Conservation (phyloP, 495 filamentous ascomycete genomes). For the Lichenothelia convexa region DNA sequence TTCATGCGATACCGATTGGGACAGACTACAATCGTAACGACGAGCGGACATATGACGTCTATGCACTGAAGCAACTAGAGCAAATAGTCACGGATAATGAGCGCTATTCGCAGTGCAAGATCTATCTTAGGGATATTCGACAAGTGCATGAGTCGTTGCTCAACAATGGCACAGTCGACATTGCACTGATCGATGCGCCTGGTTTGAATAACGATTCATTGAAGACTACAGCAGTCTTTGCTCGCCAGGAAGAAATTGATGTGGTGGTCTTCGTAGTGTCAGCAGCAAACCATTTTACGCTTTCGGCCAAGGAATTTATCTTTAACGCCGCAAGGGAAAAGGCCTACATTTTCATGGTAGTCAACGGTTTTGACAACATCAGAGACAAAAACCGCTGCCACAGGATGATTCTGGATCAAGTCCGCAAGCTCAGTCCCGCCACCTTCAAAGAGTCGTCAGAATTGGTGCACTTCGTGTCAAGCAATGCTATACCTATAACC, state of each 20-base stretch:
- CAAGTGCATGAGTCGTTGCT: slow-evolving; percentile 83
- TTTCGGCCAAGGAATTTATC: slow-evolving; percentile 92
- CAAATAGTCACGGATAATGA: slow-evolving; percentile 76
- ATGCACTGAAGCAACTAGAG: slow-evolving; percentile 55
- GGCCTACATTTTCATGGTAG: slow-evolving; percentile 97
- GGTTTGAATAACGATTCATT: slow-evolving; percentile 89
- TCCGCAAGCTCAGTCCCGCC: slow-evolving; percentile 62
- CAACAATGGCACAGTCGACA: slow-evolving; percentile 95
- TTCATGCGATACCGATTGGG: slow-evolving; percentile 68
- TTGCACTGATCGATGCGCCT: slow-evolving; percentile 90
- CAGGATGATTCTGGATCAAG: slow-evolving; percentile 81
- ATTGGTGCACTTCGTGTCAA: slow-evolving; percentile 93
- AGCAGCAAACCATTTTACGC: slow-evolving; percentile 91
- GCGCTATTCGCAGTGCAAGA: slow-evolving; percentile 83
- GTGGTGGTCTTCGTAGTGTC: slow-evolving; percentile 97
- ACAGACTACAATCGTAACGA: slow-evolving; percentile 69
- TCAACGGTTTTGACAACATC: slow-evolving; percentile 93
- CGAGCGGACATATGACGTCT: slow-evolving; percentile 85
- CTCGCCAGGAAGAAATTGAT: slow-evolving; percentile 93
- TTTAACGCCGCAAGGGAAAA: slow-evolving; percentile 90
- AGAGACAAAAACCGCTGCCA: slow-evolving; percentile 72
- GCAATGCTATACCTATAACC: slow-evolving; percentile 69
- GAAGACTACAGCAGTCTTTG: slow-evolving; percentile 93
- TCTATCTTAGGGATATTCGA: slow-evolving; percentile 85
- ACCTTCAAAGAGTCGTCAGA: slow-evolving; percentile 87